These are phyloP conservation scores for Hippophae rhamnoides DNA, from an alignment of 306 rosid genomes.

Conservation along the genomic window DNA sequence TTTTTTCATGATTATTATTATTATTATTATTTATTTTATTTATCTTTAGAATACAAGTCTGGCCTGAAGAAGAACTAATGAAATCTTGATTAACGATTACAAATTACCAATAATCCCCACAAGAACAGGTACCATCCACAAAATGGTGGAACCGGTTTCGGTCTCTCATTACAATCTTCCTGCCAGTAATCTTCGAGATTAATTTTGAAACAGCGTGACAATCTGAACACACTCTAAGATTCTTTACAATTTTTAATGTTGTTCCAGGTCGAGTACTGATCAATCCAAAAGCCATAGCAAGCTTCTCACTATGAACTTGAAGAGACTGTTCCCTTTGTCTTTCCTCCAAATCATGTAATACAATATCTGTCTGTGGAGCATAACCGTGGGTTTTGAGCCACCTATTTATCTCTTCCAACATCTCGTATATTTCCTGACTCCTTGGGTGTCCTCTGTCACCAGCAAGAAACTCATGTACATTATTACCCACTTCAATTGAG, in stretches of 20 bases:
- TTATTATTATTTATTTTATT: too few relatives aligned
- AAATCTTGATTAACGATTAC: background rate
- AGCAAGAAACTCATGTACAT: background rate
- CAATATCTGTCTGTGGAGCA: background rate
- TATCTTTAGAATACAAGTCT: too few relatives aligned
- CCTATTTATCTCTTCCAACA: background rate
- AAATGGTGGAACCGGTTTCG: conserved; percentile 1
- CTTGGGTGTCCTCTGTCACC: background rate
- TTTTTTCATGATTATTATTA: too few relatives aligned
- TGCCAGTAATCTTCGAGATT: background rate
- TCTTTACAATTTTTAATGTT: background rate
- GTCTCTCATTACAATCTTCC: background rate
- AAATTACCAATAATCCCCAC: background rate
- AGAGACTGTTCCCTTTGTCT: background rate
- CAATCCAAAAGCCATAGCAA: background rate
- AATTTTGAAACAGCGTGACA: background rate
- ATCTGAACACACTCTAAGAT: background rate
- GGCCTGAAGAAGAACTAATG: too few relatives aligned
- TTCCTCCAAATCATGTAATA: background rate
- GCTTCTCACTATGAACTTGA: conserved; percentile 3
- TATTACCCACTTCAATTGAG: background rate
- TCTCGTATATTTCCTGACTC: background rate
- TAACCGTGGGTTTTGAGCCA: background rate
- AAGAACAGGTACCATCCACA: background rate
- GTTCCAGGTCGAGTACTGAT: background rate